Percentiles rank a stretch among this genome's conserved stretches.
Evolutionary conservation across 192 early-diverging fungal species (phyloP).

Genomic region (Mortierella hygrophila): DNA sequence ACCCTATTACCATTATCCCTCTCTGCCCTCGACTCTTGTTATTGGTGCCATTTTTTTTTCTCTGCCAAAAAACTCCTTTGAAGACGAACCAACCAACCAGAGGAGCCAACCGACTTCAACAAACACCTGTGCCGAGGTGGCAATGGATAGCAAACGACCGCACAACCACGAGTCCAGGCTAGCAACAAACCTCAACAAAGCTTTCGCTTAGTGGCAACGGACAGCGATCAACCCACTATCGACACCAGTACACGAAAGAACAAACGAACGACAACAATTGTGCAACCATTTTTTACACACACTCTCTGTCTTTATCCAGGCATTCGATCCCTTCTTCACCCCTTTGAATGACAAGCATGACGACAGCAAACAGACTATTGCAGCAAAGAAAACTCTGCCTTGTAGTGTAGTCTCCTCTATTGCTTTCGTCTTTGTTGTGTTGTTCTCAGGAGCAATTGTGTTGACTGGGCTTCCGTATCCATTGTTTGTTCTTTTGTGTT

Average conservation of each 20-base stretch:
- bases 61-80: not conserved
- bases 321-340: constrained; percentile 7
- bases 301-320: not conserved
- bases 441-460: not conserved
- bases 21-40: not conserved
- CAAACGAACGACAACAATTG: not conserved
- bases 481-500: not conserved
- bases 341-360: constrained; percentile 9
- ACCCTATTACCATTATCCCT: not conserved
- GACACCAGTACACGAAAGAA: not conserved
- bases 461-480: not conserved
- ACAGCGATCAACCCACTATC: not conserved
- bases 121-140: too few species aligned
- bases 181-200: too few species aligned
- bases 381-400: constrained; percentile 15
- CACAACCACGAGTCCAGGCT: not conserved
- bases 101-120: not conserved
- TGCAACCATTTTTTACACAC: not conserved
- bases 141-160: not conserved
- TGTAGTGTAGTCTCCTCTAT: not conserved
- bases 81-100: not conserved
- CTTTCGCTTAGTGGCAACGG: not conserved
- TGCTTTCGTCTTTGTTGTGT: not conserved
- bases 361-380: constrained; percentile 5
- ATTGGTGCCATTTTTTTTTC: not conserved